Base-by-base conservation (phyloP, 495 filamentous ascomycete genomes). In the Penicillium egyptiacum region DNA sequence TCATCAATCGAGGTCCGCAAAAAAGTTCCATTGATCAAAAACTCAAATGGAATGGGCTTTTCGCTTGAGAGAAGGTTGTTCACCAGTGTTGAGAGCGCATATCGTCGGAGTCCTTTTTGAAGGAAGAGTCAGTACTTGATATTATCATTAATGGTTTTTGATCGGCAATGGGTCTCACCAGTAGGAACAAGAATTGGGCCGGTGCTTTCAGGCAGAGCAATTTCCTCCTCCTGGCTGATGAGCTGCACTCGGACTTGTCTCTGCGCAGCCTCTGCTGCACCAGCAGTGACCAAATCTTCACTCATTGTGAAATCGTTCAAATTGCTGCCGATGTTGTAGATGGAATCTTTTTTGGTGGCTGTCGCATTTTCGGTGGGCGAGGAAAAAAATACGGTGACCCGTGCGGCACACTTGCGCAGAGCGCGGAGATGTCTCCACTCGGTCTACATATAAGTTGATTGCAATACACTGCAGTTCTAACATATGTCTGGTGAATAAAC, bases 11-110 rank as follows among this genome's bases (percentile, higher is more conserved):
- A 90, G 25, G 90, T 88, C 40, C 90, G 87, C 25, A 98, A 83
- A 73, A 95, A 96, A 60, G 86, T 84, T 63, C 95, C 94, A 64
- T 92, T 90, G 72, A 95, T 84, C 58, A 98, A 81, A 79, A 98
- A 97, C 71, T 98, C 95, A 75, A 98, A 91, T 26, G 94, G 94
- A 37, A 96, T 83, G 14, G 93, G 88, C 42, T 86, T 81, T 41
- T 86, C 77, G 31, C 85, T 89, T 57, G 86, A 76, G 55, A 97
- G 84, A 64, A 98, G 87, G 60, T 89, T 92, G 75, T 98, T 98
- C 58, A 98, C 88, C 59, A 98, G 83, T 30, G 89, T 88, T 1
- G 93, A 97, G 19, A 98, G 85, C 52, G 86, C 90, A 82, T 96
- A 94, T 70, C 94, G 85, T 62, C 89, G 87, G 56, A 97, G 81